Evolutionary conservation across 106 monocot species (phyloP).

Genomic region (Acanthochlamys bracteata): DNA sequence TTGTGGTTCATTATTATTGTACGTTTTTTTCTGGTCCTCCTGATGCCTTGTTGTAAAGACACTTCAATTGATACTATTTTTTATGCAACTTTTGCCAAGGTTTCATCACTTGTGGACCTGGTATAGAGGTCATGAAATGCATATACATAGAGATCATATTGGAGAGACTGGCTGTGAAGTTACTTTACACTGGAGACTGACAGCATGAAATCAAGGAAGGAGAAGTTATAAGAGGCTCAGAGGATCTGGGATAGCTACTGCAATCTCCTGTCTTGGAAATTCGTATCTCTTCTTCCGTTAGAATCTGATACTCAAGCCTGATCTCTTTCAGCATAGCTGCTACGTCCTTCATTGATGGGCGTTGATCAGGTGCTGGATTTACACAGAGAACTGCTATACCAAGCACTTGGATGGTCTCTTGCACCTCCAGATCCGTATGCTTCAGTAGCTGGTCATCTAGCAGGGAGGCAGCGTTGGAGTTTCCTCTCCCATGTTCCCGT

Average conservation of each 20-base stretch:
- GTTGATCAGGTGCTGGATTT: slow-evolving; percentile 7
- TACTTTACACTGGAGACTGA: too few species aligned
- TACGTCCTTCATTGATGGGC: slow-evolving; percentile 26
- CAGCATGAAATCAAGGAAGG: slow-evolving; percentile 3
- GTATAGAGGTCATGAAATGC: too few species aligned
- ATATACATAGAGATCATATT: too few species aligned
- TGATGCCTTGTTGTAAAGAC: too few species aligned
- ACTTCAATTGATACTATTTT: too few species aligned
- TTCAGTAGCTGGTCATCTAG: slow-evolving; percentile 8
- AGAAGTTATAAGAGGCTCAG: slow-evolving; percentile 11
- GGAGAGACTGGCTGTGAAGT: too few species aligned
- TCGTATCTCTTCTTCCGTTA: background rate
- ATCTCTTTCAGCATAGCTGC: slow-evolving; percentile 20
- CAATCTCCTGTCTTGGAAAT: too few species aligned
- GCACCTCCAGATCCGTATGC: background rate
- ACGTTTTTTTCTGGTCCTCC: too few species aligned
- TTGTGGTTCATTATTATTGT: too few species aligned
- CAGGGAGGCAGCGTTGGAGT: background rate
- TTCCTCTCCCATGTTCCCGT: background rate
- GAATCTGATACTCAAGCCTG: background rate
- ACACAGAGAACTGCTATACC: slow-evolving; percentile 13
- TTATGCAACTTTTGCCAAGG: too few species aligned
- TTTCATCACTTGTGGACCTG: too few species aligned
- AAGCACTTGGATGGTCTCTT: slow-evolving; percentile 19
- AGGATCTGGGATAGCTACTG: slow-evolving; percentile 7